These are phyloP conservation scores for Flaveria floridana DNA, from an alignment of 140 eudicot species.

Conservation along the genomic window DNA sequence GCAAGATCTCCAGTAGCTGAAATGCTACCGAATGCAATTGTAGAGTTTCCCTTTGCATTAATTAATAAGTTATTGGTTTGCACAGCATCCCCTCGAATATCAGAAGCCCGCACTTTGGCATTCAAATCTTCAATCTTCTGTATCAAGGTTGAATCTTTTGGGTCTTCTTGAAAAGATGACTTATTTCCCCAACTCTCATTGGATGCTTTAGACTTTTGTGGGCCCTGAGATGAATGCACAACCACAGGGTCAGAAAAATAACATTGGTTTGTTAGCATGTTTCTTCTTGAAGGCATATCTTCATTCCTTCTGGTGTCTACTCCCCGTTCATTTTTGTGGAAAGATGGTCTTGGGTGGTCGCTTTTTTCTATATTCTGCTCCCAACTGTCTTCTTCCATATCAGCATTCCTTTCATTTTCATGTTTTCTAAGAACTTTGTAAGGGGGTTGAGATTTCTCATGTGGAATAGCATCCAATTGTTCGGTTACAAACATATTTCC, in stretches of 20 bases:
- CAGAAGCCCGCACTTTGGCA: conserved; percentile 76
- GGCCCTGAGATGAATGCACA: conserved; percentile 40
- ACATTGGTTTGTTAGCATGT: conserved; percentile 29
- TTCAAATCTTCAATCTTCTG: conserved; percentile 83
- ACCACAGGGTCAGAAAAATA: conserved; percentile 35
- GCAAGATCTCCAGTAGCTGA: conserved; percentile 37
- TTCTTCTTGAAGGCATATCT: conserved; percentile 44
- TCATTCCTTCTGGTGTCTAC: conserved; percentile 50
- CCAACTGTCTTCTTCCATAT: conserved; percentile 51
- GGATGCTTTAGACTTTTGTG: conserved; percentile 36
- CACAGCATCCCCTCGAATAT: conserved; percentile 44
- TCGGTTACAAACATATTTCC: conserved; percentile 45
- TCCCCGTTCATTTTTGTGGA: conserved; percentile 60
- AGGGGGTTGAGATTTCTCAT: conserved; percentile 49
- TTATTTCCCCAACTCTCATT: conserved; percentile 39
- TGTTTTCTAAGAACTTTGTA: conserved; percentile 57
- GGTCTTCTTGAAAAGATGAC: conserved; percentile 35
- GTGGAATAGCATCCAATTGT: conserved; percentile 44
- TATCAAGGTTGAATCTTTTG: conserved; percentile 62
- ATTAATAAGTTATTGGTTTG: conserved; percentile 37
- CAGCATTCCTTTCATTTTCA: conserved; percentile 51
- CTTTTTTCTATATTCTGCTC: conserved; percentile 47
- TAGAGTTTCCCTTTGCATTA: conserved; percentile 32
- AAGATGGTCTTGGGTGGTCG: conserved; percentile 34
- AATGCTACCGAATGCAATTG: conserved; percentile 38